Percentiles rank a stretch among this genome's conserved stretches.
These are phyloP conservation scores for Eimeria tenella DNA, from an alignment of 169 alveolate species.

Conservation along the genomic window DNA sequence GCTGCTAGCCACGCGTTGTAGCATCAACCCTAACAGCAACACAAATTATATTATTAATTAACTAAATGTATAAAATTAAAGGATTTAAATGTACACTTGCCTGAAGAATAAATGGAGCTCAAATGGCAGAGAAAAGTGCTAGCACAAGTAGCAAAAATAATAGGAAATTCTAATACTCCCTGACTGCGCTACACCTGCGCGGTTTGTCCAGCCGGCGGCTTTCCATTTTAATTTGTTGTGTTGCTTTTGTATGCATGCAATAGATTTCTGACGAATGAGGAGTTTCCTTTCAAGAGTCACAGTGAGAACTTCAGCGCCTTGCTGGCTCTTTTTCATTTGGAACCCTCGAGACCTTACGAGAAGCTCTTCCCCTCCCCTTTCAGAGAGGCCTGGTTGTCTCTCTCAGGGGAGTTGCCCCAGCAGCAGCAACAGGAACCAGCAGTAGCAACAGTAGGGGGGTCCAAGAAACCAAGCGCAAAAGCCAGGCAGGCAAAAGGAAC, in stretches of 20 bases:
- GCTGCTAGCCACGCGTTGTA: too few relatives aligned
- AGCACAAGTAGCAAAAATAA: neutral
- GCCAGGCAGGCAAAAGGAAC: constrained; percentile 37
- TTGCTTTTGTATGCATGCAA: neutral
- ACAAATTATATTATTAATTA: constrained; percentile 6
- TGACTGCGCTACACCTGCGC: neutral
- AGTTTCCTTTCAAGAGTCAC: constrained; percentile 60
- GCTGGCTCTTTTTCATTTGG: constrained; percentile 53
- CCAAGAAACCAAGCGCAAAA: constrained; percentile 29
- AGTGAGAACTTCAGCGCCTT: constrained; percentile 70
- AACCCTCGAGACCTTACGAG: constrained; percentile 75
- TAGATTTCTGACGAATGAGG: constrained; percentile 67
- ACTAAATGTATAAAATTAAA: constrained; percentile 54
- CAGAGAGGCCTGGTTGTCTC: constrained; percentile 69
- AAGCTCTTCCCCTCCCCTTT: constrained; percentile 75
- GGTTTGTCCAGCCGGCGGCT: neutral
- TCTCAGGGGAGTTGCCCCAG: constrained; percentile 53
- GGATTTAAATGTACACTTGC: constrained; percentile 65
- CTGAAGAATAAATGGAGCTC: constrained; percentile 67
- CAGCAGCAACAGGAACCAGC: constrained; percentile 46
- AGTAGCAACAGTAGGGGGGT: constrained; percentile 35
- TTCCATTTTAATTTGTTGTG: neutral
- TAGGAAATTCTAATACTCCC: neutral
- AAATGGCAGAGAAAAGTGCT: constrained; percentile 19
- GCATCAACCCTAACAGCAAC: neutral